These are phyloP conservation scores for Pyrenophora teres DNA, from an alignment of 2,329 filamentous ascomycete species.

Conservation along the genomic window DNA sequence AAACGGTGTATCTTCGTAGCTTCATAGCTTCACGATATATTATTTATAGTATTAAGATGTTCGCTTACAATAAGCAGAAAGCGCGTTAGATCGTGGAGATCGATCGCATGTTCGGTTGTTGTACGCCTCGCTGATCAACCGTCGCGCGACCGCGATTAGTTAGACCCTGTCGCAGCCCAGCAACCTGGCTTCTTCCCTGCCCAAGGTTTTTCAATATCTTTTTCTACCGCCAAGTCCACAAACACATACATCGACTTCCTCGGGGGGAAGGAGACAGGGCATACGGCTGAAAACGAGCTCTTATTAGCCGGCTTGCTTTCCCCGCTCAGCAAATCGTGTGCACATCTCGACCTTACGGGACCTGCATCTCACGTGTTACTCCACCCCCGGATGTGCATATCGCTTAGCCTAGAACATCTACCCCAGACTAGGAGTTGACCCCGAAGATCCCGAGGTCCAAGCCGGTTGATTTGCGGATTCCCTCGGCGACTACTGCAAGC, in stretches of 20 bases:
- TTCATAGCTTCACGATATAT: too few species aligned
- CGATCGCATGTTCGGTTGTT: constrained; percentile 10
- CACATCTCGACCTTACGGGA: constrained; percentile 12
- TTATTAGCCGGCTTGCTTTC: constrained; percentile 7
- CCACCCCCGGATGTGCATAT: constrained; percentile 17
- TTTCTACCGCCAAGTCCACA: neutral
- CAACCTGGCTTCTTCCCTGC: constrained; percentile 11
- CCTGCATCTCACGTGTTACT: constrained; percentile 22
- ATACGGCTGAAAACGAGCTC: neutral
- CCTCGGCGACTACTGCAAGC: constrained; percentile 14
- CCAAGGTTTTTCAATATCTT: neutral
- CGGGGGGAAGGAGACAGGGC: neutral
- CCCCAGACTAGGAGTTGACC: constrained; percentile 11
- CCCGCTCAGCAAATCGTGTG: neutral
- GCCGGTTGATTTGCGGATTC: constrained; percentile 32
- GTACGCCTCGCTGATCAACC: constrained; percentile 10
- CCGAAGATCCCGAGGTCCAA: constrained; percentile 24
- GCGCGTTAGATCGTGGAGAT: constrained; percentile 13
- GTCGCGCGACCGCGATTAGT: neutral
- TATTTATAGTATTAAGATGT: too few species aligned
- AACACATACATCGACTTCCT: neutral
- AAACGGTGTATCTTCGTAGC: neutral
- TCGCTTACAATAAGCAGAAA: neutral
- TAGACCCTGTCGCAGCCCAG: constrained; percentile 15
- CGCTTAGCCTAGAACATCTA: constrained; percentile 17